Evolutionary conservation across 176 grass and related monocot species (phyloP).

Genomic region (Rhynchospora breviuscula): DNA sequence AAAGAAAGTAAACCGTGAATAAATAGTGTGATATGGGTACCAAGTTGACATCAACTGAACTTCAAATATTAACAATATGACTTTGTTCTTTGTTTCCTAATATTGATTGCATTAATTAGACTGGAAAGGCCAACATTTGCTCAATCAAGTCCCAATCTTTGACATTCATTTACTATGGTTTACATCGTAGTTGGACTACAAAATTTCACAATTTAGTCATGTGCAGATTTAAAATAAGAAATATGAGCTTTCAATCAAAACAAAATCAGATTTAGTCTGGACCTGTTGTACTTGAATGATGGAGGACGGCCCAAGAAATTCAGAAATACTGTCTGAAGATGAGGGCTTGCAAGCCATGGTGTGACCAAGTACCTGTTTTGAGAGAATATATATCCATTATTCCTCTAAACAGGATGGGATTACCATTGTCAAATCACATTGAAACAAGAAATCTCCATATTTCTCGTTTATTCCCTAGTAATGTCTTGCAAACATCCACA

Average conservation of each 20-base stretch:
- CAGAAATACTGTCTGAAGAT: constrained; percentile 86
- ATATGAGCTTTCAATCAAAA: background rate
- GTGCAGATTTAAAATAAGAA: background rate
- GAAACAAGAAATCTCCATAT: background rate
- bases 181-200: background rate
- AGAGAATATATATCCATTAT: background rate
- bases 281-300: constrained; percentile 73
- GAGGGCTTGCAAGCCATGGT: constrained; percentile 84
- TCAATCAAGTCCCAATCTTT: background rate
- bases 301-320: constrained; percentile 71
- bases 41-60: background rate
- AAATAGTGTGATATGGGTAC: background rate
- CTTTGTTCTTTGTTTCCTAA: background rate
- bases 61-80: background rate
- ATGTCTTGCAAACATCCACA: background rate
- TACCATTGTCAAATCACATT: background rate
- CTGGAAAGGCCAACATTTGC: background rate
- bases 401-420: background rate
- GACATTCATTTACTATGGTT: background rate
- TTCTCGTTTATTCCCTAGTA: background rate
- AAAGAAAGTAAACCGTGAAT: background rate
- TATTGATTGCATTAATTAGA: background rate
- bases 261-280: constrained; percentile 1
- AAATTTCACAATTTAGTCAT: background rate
- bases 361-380: constrained; percentile 67